Conservation (phyloP, 768 basidiomycete species). For the Auriscalpium vulgare region DNA sequence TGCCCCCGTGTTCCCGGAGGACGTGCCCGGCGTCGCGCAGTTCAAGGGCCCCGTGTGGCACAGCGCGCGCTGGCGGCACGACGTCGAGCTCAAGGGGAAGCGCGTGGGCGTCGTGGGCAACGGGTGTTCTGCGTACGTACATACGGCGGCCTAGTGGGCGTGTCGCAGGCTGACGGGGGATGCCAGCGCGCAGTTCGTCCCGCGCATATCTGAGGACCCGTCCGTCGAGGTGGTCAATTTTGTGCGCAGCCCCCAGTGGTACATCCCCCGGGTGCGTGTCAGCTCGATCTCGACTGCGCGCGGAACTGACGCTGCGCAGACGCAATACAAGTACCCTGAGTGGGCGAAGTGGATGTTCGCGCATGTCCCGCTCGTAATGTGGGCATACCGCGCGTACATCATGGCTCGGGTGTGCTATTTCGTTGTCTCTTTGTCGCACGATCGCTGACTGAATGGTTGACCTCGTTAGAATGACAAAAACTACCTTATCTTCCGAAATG, state of each 20-base stretch:
- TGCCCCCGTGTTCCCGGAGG: constrained; percentile 18
- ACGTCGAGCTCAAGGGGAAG: constrained; percentile 43
- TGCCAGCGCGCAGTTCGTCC: constrained; percentile 52
- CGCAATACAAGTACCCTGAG: constrained; percentile 32
- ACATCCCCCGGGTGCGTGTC: constrained; percentile 37
- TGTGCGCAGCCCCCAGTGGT: constrained; percentile 51
- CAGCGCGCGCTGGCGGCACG: constrained; percentile 48
- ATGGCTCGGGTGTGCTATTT: constrained; percentile 35
- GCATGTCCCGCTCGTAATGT: constrained; percentile 41
- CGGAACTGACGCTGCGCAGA: constrained; percentile 19
- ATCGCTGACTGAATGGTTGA: too few species aligned
- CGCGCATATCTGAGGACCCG: constrained; percentile 41
- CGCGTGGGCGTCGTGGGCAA: constrained; percentile 56
- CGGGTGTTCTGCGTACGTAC: constrained; percentile 45
- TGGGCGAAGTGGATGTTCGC: constrained; percentile 48
- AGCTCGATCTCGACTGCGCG: background rate
- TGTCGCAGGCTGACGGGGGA: background rate
- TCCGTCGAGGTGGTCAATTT: constrained; percentile 49
- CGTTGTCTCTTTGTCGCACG: too few species aligned
- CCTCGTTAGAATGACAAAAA: background rate
- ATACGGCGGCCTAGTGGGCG: too few species aligned
- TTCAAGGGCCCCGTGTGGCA: constrained; percentile 49
- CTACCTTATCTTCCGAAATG: background rate
- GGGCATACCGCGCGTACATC: constrained; percentile 38
- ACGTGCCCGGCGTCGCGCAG: constrained; percentile 17